Percentiles rank a stretch among this genome's conserved stretches.
phyloP scores from a whole-genome alignment of 352 stramenopile species.

The Pythium coloratum region DNA sequence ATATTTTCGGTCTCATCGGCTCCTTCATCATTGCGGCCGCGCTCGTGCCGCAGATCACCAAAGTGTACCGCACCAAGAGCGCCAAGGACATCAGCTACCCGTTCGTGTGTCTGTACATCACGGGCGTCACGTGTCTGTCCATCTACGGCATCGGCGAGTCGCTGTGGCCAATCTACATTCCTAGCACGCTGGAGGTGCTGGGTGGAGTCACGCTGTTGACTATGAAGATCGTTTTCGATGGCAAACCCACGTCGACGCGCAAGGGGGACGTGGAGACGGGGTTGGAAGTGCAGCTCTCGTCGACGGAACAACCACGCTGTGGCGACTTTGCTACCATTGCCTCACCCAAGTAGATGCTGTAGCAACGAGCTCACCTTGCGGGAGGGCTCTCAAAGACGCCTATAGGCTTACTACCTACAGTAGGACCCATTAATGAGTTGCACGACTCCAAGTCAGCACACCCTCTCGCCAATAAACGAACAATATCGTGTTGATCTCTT shows the following conservation, averaged over 20 bases:
- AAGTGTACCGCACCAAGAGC: conserved; percentile 57
- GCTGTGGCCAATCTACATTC: conserved; percentile 59
- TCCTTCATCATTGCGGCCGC: conserved; percentile 56
- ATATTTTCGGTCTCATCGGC: conserved; percentile 53
- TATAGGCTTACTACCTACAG: too few relatives aligned
- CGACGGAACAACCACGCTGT: neutral
- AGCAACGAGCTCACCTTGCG: too few relatives aligned
- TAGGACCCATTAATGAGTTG: too few relatives aligned
- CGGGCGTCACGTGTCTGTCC: conserved; percentile 37
- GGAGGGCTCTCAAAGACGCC: too few relatives aligned
- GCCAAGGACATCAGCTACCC: conserved; percentile 44
- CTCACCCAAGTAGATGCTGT: neutral
- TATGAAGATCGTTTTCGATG: conserved; percentile 47
- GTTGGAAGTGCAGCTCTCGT: neutral
- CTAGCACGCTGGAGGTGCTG: conserved; percentile 39
- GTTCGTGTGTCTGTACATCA: conserved; percentile 47
- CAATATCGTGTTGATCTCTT: too few relatives aligned
- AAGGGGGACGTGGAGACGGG: neutral
- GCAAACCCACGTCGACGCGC: neutral
- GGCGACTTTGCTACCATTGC: neutral
- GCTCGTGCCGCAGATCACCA: conserved; percentile 54
- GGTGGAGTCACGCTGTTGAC: conserved; percentile 35
- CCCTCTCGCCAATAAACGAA: too few relatives aligned
- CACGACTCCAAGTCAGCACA: too few relatives aligned
- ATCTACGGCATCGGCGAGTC: conserved; percentile 47